Evolutionary conservation across 371 early-diverging fungal species (phyloP).

Genomic region (Mortierella sp.): DNA sequence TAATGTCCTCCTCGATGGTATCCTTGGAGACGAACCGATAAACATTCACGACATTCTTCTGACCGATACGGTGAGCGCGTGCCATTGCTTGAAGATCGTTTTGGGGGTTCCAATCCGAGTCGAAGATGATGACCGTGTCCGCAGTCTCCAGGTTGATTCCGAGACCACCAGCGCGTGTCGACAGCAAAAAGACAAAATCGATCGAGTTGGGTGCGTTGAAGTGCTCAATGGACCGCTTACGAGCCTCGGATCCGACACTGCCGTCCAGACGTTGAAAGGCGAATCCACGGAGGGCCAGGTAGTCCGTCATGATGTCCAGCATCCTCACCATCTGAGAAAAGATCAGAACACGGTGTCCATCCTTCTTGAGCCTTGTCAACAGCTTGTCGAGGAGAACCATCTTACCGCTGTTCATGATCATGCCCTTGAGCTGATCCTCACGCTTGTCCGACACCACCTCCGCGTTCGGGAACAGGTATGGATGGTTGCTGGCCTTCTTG

Average conservation of each 20-base stretch:
- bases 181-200: conserved; percentile 98
- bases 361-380: conserved; percentile 84
- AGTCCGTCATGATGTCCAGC: conserved; percentile 96
- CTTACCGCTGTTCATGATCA: conserved; percentile 93
- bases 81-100: conserved; percentile 99
- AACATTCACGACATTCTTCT: conserved; percentile 98
- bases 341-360: conserved; percentile 94
- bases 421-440: conserved; percentile 82
- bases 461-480: conserved; percentile 95
- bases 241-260: conserved; percentile 88
- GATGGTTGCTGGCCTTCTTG: conserved; percentile 99
- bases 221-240: conserved; percentile 98
- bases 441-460: conserved; percentile 77
- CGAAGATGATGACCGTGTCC: conserved; percentile 99
- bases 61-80: conserved; percentile 99
- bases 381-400: conserved; percentile 96
- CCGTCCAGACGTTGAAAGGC: conserved; percentile 98
- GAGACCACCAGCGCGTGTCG: conserved; percentile 98
- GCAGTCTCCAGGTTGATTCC: conserved; percentile 99
- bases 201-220: conserved; percentile 97
- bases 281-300: conserved; percentile 86
- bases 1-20: conserved; percentile 98
- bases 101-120: conserved; percentile 99
- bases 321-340: conserved; percentile 97
- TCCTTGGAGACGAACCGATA: conserved; percentile 98